Evolutionary conservation across 1,139 yeast species (phyloP).

Genomic region (Yamadazyma epiphylla): DNA sequence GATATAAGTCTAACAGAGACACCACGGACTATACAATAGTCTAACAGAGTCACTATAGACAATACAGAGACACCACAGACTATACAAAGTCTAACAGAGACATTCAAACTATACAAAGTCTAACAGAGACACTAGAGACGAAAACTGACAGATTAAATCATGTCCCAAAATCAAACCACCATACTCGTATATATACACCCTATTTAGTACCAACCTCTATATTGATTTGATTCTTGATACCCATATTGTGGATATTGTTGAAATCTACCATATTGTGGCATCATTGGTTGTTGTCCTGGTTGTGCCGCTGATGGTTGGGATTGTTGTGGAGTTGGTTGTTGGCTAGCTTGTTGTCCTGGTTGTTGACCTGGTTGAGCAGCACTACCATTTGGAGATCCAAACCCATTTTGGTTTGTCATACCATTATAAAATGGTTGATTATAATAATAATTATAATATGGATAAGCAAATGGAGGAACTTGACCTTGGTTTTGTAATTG

Average conservation of each 20-base stretch:
- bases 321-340: constrained; percentile 15
- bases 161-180: too few species aligned
- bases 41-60: too few species aligned
- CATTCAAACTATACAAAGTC: too few species aligned
- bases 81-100: too few species aligned
- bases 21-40: too few species aligned
- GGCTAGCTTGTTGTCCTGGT: constrained; percentile 7
- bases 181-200: constrained; percentile 1
- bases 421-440: constrained; percentile 41
- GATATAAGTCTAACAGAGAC: too few species aligned
- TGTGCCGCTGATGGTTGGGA: constrained; percentile 10
- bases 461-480: constrained; percentile 37
- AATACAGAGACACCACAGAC: too few species aligned
- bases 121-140: too few species aligned
- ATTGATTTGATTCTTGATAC: constrained; percentile 43
- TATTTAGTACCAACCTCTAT: constrained; percentile 30
- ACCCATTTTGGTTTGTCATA: constrained; percentile 21
- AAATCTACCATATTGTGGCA: constrained; percentile 44
- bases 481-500: constrained; percentile 8
- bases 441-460: constrained; percentile 44
- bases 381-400: constrained; percentile 11
- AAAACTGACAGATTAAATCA: too few species aligned
- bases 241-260: constrained; percentile 53
- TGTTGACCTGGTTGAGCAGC: constrained; percentile 21
- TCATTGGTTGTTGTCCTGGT: constrained; percentile 19